phyloP scores from a whole-genome alignment of 2,329 filamentous ascomycete species.

The Fusarium robinianum region DNA sequence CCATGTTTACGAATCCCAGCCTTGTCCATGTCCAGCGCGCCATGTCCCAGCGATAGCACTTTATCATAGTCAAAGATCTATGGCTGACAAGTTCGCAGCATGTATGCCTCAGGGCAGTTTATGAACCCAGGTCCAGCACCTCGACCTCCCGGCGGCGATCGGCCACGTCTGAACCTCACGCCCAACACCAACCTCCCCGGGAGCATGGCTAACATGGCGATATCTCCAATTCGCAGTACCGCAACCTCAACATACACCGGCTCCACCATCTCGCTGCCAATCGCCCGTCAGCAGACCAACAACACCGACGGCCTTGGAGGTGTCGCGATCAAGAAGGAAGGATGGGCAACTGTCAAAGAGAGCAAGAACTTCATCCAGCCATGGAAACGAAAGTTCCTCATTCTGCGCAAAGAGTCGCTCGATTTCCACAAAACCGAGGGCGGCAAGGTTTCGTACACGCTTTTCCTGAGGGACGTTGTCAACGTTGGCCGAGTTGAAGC shows the following conservation, averaged over 20 bases:
- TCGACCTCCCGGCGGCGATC: constrained; percentile 79
- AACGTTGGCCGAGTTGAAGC: constrained; percentile 91
- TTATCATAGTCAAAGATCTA: constrained; percentile 1
- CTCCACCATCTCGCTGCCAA: constrained; percentile 69
- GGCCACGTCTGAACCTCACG: constrained; percentile 79
- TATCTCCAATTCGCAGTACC: constrained; percentile 71
- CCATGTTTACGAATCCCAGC: no score
- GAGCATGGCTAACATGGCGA: constrained; percentile 78
- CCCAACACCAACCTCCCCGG: constrained; percentile 75
- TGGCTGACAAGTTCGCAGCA: constrained; percentile 45
- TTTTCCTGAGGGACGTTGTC: constrained; percentile 84
- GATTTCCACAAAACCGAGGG: constrained; percentile 94
- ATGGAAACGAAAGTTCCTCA: constrained; percentile 91
- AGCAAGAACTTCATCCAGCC: constrained; percentile 81
- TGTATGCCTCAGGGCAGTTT: constrained; percentile 70
- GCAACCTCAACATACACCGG: constrained; percentile 56
- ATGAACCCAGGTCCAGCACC: constrained; percentile 98
- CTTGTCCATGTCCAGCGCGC: no score
- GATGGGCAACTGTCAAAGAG: constrained; percentile 86
- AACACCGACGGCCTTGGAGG: constrained; percentile 67
- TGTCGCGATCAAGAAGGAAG: constrained; percentile 77
- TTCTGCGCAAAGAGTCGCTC: constrained; percentile 88
- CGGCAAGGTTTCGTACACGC: constrained; percentile 83
- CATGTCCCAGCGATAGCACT: not conserved
- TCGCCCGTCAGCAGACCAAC: constrained; percentile 65